Percentiles rank a stretch among this genome's conserved stretches.
These are phyloP conservation scores for Taxawa tesnikishii DNA, from an alignment of 2,329 filamentous ascomycete genomes.

Conservation along the genomic window DNA sequence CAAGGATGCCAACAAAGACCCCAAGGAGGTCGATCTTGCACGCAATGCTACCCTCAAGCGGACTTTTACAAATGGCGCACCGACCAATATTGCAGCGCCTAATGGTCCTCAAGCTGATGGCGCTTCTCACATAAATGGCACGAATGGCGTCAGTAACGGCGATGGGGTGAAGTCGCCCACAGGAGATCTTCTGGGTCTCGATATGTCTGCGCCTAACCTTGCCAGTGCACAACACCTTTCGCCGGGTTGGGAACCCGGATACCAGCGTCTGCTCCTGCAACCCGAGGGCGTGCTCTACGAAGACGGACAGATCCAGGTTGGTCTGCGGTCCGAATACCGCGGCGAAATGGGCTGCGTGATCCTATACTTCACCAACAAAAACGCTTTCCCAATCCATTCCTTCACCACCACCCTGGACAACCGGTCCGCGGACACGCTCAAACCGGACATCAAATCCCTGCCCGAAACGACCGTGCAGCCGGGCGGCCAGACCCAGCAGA, in stretches of 20 bases:
- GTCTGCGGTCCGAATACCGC: constrained; percentile 84
- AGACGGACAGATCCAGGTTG: constrained; percentile 86
- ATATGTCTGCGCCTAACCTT: constrained; percentile 69
- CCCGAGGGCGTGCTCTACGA: constrained; percentile 87
- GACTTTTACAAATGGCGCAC: constrained; percentile 51
- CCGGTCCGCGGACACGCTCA: constrained; percentile 50
- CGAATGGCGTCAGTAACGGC: constrained; percentile 13
- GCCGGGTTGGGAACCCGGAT: constrained; percentile 88
- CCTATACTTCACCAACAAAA: constrained; percentile 92
- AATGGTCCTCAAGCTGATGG: too few species aligned
- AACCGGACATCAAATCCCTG: constrained; percentile 77
- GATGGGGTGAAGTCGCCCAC: constrained; percentile 23
- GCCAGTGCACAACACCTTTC: constrained; percentile 87
- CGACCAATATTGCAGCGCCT: constrained; percentile 15
- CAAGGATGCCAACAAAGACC: constrained; percentile 80
- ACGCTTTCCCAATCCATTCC: constrained; percentile 68
- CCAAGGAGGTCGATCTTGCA: constrained; percentile 65
- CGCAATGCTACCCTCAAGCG: constrained; percentile 76
- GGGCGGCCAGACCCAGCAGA: constrained; percentile 75
- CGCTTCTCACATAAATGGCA: constrained; percentile 11
- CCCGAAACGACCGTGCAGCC: constrained; percentile 71
- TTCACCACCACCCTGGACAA: constrained; percentile 90
- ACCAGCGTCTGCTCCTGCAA: constrained; percentile 66
- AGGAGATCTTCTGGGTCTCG: constrained; percentile 67
- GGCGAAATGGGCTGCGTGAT: constrained; percentile 93